These are phyloP conservation scores for Climacium dendroides DNA, from an alignment of 225 moss, liverwort and hornwort species.

Conservation along the genomic window DNA sequence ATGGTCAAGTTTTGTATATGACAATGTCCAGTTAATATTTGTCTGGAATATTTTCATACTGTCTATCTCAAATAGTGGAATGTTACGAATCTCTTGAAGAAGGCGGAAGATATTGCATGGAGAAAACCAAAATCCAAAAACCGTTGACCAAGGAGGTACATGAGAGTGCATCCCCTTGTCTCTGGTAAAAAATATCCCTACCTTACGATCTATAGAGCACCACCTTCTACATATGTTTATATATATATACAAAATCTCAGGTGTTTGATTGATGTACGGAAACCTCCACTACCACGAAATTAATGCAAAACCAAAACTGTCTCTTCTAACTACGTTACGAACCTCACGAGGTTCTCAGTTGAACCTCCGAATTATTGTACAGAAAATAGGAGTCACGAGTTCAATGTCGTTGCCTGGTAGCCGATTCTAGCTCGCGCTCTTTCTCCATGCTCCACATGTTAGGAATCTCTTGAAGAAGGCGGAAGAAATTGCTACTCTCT, in stretches of 20 bases:
- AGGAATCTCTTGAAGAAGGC: constrained; percentile 20
- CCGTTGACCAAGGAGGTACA: neutral
- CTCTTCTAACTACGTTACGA: neutral
- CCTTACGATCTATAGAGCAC: neutral
- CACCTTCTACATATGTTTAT: neutral
- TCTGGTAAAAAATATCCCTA: neutral
- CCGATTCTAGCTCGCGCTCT: constrained; percentile 27
- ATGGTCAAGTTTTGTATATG: too few species aligned
- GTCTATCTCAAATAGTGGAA: neutral
- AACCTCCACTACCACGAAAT: neutral
- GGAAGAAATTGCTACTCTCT: constrained; percentile 12
- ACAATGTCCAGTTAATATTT: too few species aligned
- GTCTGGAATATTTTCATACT: neutral
- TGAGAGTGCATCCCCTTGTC: neutral
- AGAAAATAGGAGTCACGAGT: neutral
- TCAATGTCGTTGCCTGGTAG: neutral
- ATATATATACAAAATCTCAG: neutral
- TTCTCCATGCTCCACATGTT: constrained; percentile 9
- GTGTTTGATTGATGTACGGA: neutral
- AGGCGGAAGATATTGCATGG: too few species aligned
- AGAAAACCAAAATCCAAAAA: neutral
- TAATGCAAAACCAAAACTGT: neutral
- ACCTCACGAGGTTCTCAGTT: neutral
- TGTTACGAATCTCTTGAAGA: too few species aligned
- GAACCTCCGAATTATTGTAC: constrained; percentile 27